Evolutionary conservation across 164 flowering plant species (phyloP).

Genomic region (Kalanchoe fedtschenkoi): DNA sequence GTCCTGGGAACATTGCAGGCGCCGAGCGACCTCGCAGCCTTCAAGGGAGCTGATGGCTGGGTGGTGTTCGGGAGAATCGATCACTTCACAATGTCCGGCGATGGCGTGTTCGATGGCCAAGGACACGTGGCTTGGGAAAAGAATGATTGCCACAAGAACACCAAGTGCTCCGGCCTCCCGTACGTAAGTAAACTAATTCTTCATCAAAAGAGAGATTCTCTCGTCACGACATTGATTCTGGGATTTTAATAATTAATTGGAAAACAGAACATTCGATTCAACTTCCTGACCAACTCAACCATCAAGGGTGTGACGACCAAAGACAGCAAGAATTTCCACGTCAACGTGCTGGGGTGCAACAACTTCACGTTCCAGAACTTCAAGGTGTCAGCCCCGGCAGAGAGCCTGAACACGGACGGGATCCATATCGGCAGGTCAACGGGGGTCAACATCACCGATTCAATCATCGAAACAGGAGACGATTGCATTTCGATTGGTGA

Average conservation of each 20-base stretch:
- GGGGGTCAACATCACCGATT: constrained; percentile 15
- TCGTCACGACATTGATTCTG: neutral
- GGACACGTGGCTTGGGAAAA: constrained; percentile 23
- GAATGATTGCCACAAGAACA: constrained; percentile 18
- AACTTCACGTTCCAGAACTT: constrained; percentile 18
- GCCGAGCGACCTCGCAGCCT: constrained; percentile 11
- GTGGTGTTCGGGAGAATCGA: constrained; percentile 14
- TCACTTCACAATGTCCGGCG: constrained; percentile 18
- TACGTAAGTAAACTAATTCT: constrained; percentile 10
- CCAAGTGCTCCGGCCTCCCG: constrained; percentile 16
- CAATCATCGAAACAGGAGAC: constrained; percentile 40
- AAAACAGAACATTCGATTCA: constrained; percentile 30
- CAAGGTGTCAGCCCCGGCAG: constrained; percentile 22
- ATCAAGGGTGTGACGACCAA: constrained; percentile 19
- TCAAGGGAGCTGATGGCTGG: constrained; percentile 19
- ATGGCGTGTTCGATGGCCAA: constrained; percentile 32
- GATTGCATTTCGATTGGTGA: constrained; percentile 55
- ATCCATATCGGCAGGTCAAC: constrained; percentile 40
- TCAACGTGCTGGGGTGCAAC: constrained; percentile 22
- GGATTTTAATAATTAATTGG: neutral
- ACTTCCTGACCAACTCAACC: constrained; percentile 19
- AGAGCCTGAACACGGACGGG: constrained; percentile 54
- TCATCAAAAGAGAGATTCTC: too few species aligned
- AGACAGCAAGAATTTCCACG: constrained; percentile 41
- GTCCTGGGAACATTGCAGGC: constrained; percentile 23